These are phyloP conservation scores for Psilocybe tampanensis DNA, from an alignment of 768 basidiomycete species.

Conservation along the genomic window DNA sequence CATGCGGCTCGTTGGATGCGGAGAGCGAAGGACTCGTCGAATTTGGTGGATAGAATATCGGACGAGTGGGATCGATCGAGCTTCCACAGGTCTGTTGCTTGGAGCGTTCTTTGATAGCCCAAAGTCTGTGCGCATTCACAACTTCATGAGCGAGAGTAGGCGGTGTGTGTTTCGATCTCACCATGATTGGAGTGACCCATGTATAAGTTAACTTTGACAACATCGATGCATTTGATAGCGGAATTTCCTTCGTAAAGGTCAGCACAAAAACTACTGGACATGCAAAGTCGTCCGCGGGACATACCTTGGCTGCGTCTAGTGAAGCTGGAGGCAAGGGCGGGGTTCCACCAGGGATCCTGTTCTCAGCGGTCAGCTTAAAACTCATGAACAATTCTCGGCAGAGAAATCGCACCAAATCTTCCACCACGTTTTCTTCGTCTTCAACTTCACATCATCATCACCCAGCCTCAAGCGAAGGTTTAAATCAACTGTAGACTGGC, in stretches of 20 bases:
- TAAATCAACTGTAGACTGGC: background rate
- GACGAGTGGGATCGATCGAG: constrained; percentile 54
- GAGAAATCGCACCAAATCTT: constrained; percentile 47
- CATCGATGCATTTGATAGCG: constrained; percentile 57
- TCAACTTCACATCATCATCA: background rate
- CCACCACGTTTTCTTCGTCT: constrained; percentile 49
- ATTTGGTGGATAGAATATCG: constrained; percentile 48
- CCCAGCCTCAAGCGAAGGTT: background rate
- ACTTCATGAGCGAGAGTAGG: background rate
- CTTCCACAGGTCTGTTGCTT: constrained; percentile 76
- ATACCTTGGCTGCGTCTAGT: constrained; percentile 55
- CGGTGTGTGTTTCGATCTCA: constrained; percentile 11
- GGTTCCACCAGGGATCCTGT: constrained; percentile 59
- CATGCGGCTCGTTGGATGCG: constrained; percentile 50
- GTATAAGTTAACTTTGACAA: constrained; percentile 62
- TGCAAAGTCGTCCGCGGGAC: background rate
- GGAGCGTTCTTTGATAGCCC: constrained; percentile 73
- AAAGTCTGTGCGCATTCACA: constrained; percentile 38
- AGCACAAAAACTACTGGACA: background rate
- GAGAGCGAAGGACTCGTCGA: constrained; percentile 56
- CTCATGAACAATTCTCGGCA: too few relatives aligned
- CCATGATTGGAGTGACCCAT: constrained; percentile 71
- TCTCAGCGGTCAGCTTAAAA: too few relatives aligned
- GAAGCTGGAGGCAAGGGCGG: constrained; percentile 58
- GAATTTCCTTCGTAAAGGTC: constrained; percentile 43